Evolutionary conservation across 2,329 filamentous ascomycete genomes (phyloP), one percentile per base, ranked within the genome.

Genomic region (Neospermospora avenae): DNA sequence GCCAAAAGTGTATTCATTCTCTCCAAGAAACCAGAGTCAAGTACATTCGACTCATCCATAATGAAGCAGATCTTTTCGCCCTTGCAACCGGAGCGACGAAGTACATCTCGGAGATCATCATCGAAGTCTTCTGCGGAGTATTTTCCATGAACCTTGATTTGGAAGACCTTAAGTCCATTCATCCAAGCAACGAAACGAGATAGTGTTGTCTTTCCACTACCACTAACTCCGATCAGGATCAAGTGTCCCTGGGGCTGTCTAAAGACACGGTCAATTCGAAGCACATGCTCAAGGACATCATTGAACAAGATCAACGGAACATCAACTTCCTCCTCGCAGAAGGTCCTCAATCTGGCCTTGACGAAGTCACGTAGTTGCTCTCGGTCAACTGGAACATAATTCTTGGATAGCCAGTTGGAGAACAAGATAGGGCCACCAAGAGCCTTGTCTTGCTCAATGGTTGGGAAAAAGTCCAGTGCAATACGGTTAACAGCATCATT

Each of bases 11-110:
- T 99, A 74, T 99, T 99, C 95, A 99, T 99, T 70, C 96, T 88
- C 76, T 99, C 95, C 58, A 99, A 77, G 86, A 99, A 99, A 57
- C 95, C 95, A 45, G 95, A 99, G 75, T 99, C 95, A 28, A 99
- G 83, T 37, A 99, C 95, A 70, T 99, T 99, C 10, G 93, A 89
- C 78, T 99, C 95, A 73, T 99, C 95, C 93, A 99, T 98, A 79
- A 99, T 97, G 80, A 99, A 99, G 78, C 96, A 99, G 52, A 99
- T 96, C 81, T 98, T 98, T 74, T 99, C 95, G 37, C 95, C 95
- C 80, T 97, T 97, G 80, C 93, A 98, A 64, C 95, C 95, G 69
- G 91, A 96, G 59, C 95, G 86, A 48, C 95, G 88, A 42, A 99
- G 84, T 8, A 99, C 95, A 72, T 93, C 93, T 66, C 96, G 86